Base-by-base conservation (phyloP, 371 early-diverging fungal genomes). In the Rhizopus stolonifer region DNA sequence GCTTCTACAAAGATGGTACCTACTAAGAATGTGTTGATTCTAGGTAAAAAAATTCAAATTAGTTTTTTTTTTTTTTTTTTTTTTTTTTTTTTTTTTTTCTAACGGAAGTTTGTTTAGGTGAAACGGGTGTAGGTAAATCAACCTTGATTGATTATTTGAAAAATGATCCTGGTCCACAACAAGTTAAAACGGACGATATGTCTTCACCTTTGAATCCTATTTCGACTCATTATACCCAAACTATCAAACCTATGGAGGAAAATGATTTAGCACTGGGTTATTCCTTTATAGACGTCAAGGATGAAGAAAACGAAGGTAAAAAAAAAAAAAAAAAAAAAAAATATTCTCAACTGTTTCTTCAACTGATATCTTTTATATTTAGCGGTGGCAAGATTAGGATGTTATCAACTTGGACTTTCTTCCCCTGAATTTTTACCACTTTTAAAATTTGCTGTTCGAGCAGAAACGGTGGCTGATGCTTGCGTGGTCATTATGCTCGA, bases 401-500 rank as follows among this genome's bases (percentile, higher is more conserved):
- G 91, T 23, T 91, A 88, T 70, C 89, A 89, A 64, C 72, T 93
- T 29, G 82, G 90, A 22, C 80, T 84, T 50, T 76, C 84, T 50
- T 74, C 85, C 54, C 65, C 80, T 14, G 75, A 83, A 32, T 90
- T 86, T 55, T 71, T 83, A 40, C 78, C 84, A 33, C 71, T 92
- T 39, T 67, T 93, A 25, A 77, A 75, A 46, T 83, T 86, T 60
- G 87, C 86, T 29, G 65, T 92, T 42, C 81, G 80, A 46, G 64
- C 79, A n/a, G 71, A 81, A 36, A 77, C 85, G 13, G 61, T 89
- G 18, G 49, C 71, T 0, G 79, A 83, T 60, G 65, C 86, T 1
- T 74, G 84, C 17, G 85, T 86, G 0, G 62, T 93, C 3, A 80
- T 95, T 32, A 80, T 87, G 40, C 68, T 95, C 49, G 94, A 94